phyloP scores from a whole-genome alignment of 257 asterid species.

The Ballota nigra region DNA sequence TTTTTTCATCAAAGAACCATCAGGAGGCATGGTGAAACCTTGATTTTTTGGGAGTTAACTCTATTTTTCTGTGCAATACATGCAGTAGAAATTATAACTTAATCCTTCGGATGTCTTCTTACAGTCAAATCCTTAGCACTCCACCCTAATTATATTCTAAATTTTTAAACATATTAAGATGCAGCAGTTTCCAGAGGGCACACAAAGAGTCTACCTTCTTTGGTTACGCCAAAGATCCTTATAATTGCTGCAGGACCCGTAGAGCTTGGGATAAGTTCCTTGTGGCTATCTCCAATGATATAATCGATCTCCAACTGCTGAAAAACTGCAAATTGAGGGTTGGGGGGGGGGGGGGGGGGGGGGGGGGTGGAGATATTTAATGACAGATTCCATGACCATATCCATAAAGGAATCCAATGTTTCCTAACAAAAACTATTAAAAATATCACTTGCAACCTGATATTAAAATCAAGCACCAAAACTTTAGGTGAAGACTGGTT shows the following conservation, averaged over 20 bases:
- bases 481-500: neutral
- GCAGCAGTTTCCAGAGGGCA: neutral
- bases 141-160: neutral
- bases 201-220: conserved; percentile 60
- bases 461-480: neutral
- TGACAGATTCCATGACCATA: conserved; percentile 5
- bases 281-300: conserved; percentile 71
- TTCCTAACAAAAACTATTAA: neutral
- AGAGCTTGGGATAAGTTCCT: conserved; percentile 64
- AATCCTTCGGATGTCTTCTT: neutral
- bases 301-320: conserved; percentile 97
- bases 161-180: neutral
- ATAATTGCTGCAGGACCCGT: conserved; percentile 85
- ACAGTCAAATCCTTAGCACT: neutral
- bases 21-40: neutral
- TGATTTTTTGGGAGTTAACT: neutral
- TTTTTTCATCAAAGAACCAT: neutral
- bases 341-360: no score
- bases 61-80: neutral
- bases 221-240: conserved; percentile 86
- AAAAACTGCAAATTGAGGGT: conserved; percentile 46
- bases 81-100: neutral
- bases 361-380: no score
- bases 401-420: neutral
- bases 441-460: neutral